phyloP scores from a whole-genome alignment of 208 protist genomes.

The Trypanosoma mega region DNA sequence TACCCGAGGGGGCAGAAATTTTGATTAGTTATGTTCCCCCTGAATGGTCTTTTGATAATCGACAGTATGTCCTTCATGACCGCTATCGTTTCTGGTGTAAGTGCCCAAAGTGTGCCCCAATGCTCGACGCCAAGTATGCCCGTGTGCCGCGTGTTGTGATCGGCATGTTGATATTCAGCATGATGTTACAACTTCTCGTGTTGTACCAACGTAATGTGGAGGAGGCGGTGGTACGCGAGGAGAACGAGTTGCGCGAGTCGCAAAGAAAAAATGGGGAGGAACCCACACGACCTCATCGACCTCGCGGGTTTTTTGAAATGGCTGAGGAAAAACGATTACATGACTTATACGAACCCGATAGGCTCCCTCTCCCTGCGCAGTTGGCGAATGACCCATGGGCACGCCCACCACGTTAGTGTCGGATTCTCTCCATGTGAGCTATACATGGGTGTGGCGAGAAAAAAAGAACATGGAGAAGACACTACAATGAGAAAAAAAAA shows the following conservation, averaged over 20 bases:
- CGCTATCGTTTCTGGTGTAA: conserved; percentile 90
- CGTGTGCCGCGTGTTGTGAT: conserved; percentile 50
- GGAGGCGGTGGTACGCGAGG: conserved; percentile 30
- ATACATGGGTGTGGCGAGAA: too few relatives aligned
- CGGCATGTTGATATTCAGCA: conserved; percentile 42
- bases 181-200: conserved; percentile 66
- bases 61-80: conserved; percentile 90
- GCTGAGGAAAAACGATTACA: conserved; percentile 45
- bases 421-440: too few relatives aligned
- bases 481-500: conserved; percentile 1
- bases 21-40: conserved; percentile 86
- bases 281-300: conserved; percentile 17
- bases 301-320: conserved; percentile 51
- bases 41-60: conserved; percentile 83
- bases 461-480: background rate
- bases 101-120: conserved; percentile 78
- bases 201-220: conserved; percentile 46
- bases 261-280: conserved; percentile 8
- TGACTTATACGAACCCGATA: conserved; percentile 32
- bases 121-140: conserved; percentile 62
- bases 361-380: conserved; percentile 8
- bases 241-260: conserved; percentile 1
- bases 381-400: conserved; percentile 23
- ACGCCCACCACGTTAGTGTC: conserved; percentile 14
- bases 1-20: conserved; percentile 68